phyloP scores from a whole-genome alignment of 1,139 yeast genomes.

The Yamadazyma triangularis region DNA sequence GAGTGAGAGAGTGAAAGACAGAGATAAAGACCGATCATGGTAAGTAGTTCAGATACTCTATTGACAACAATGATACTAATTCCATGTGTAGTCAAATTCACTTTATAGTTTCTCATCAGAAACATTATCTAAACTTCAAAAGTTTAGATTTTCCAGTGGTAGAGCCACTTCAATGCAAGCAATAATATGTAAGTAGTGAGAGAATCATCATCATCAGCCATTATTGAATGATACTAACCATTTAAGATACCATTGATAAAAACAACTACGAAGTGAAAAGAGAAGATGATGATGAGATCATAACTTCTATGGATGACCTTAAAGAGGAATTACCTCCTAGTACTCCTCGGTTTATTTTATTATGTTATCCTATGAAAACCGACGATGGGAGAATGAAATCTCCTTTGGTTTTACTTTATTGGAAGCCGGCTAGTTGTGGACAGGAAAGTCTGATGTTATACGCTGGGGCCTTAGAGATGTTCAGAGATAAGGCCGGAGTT shows the following conservation, averaged over 20 bases:
- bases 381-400: constrained; percentile 68
- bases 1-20: neutral
- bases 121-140: constrained; percentile 57
- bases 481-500: constrained; percentile 76
- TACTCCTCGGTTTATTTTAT: constrained; percentile 66
- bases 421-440: constrained; percentile 81
- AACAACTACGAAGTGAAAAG: constrained; percentile 50
- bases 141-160: constrained; percentile 69
- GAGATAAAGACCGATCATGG: neutral
- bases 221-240: constrained; percentile 9
- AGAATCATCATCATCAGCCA: constrained; percentile 6
- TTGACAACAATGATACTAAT: constrained; percentile 7
- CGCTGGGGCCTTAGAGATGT: constrained; percentile 83
- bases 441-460: constrained; percentile 79
- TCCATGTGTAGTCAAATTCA: constrained; percentile 25
- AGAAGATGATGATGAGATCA: constrained; percentile 38
- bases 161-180: constrained; percentile 65
- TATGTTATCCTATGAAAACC: constrained; percentile 71
- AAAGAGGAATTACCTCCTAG: constrained; percentile 79
- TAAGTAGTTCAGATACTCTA: neutral
- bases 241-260: constrained; percentile 48
- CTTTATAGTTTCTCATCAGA: constrained; percentile 65
- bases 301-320: constrained; percentile 52
- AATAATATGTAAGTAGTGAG: constrained; percentile 42
- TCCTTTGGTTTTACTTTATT: constrained; percentile 76